Conservation (phyloP, 169 alveolate species). For the Eimeria acervulina region DNA sequence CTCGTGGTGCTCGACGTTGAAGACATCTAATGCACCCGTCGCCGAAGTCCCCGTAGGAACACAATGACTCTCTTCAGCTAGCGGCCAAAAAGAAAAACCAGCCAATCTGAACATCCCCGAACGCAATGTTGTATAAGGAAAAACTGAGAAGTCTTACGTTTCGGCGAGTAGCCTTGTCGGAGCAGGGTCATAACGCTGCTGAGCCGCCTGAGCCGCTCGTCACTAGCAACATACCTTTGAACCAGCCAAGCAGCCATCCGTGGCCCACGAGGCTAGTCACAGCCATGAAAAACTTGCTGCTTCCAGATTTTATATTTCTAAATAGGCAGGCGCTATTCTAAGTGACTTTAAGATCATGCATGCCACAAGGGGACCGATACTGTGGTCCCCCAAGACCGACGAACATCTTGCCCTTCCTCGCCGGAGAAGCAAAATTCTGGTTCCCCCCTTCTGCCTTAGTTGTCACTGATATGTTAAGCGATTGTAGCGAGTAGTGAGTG, state of each 20-base stretch:
- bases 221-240: background rate
- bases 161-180: background rate
- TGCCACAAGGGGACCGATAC: too few species aligned
- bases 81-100: background rate
- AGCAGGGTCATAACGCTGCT: background rate
- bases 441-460: background rate
- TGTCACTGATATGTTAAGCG: background rate
- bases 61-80: background rate
- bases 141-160: background rate
- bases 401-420: background rate
- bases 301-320: background rate
- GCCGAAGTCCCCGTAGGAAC: background rate
- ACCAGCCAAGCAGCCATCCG: background rate
- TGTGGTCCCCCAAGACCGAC: too few species aligned
- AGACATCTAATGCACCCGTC: slow-evolving; percentile 13
- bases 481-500: too few species aligned
- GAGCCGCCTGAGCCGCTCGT: background rate
- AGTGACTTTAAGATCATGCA: background rate
- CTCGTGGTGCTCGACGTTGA: background rate
- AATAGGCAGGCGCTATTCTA: background rate
- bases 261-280: background rate
- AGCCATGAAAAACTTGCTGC: background rate
- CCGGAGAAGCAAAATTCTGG: background rate
- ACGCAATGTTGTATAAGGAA: too few species aligned
- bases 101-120: background rate